Conservation (phyloP, 1,284 basidiomycete species). For the Schizophyllum commune region DNA sequence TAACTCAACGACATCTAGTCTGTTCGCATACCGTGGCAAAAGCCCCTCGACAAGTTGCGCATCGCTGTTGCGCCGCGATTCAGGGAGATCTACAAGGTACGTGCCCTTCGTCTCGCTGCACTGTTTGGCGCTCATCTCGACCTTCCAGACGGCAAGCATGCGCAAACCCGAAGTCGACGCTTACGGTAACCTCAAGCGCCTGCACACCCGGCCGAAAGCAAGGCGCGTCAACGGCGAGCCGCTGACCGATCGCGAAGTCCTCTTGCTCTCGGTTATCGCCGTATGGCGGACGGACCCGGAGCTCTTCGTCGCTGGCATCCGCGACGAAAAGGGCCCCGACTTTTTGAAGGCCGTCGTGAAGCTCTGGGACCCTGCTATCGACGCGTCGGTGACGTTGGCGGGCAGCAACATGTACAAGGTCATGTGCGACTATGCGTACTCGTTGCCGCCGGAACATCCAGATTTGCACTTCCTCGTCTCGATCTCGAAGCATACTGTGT, state of each 20-base stretch:
- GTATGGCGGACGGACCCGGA: slow-evolving; percentile 54
- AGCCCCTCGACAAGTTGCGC: slow-evolving; percentile 39
- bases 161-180: slow-evolving; percentile 50
- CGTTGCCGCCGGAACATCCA: neutral
- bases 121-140: slow-evolving; percentile 12
- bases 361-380: slow-evolving; percentile 55
- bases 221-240: slow-evolving; percentile 49
- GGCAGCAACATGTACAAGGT: slow-evolving; percentile 30
- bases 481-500: slow-evolving; percentile 29
- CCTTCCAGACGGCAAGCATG: slow-evolving; percentile 36
- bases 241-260: slow-evolving; percentile 55
- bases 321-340: slow-evolving; percentile 26
- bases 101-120: neutral
- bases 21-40: slow-evolving; percentile 51
- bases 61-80: slow-evolving; percentile 39
- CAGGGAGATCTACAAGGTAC: slow-evolving; percentile 48
- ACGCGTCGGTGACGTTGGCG: slow-evolving; percentile 58
- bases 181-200: slow-evolving; percentile 45
- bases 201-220: slow-evolving; percentile 50
- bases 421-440: slow-evolving; percentile 21
- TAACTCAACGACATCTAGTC: slow-evolving; percentile 28
- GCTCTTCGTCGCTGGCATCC: slow-evolving; percentile 38
- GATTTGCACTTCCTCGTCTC: slow-evolving; percentile 9
- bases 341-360: slow-evolving; percentile 41
- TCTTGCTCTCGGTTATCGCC: slow-evolving; percentile 56